Percentiles rank a stretch among this genome's conserved stretches.
Conservation (phyloP, 495 filamentous ascomycete genomes). For the Xylona heveae region DNA sequence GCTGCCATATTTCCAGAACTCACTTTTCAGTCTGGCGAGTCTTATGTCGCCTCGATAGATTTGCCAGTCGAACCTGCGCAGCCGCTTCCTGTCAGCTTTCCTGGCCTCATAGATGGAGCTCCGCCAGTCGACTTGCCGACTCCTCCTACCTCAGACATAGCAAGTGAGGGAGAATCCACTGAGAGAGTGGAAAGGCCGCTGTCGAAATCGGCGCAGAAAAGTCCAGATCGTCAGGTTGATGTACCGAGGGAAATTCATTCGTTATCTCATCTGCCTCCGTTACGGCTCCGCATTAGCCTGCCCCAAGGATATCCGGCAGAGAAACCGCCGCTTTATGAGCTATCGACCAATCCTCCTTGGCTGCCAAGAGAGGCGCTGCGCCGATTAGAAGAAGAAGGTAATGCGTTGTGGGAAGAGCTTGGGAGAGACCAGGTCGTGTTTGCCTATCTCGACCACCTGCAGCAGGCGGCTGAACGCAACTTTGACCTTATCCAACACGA, state of each 20-base stretch:
- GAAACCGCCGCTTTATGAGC: conserved; percentile 38
- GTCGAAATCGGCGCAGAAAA: conserved; percentile 7
- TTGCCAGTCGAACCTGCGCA: conserved; percentile 47
- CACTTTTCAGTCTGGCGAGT: conserved; percentile 30
- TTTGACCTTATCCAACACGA: conserved; percentile 45
- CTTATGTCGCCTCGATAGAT: conserved; percentile 45
- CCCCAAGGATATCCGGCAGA: conserved; percentile 56
- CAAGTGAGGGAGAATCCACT: not conserved
- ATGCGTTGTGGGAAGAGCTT: conserved; percentile 60
- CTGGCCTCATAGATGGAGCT: conserved; percentile 24
- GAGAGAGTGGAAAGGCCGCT: conserved; percentile 7
- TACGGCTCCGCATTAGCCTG: conserved; percentile 45
- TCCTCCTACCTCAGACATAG: conserved; percentile 22
- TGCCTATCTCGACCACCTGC: conserved; percentile 69
- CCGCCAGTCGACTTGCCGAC: conserved; percentile 18
- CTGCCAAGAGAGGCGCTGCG: conserved; percentile 33
- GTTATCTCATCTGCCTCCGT: conserved; percentile 55
- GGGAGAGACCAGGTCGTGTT: conserved; percentile 60
- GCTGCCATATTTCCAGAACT: conserved; percentile 82
- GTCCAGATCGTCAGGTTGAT: conserved; percentile 3
- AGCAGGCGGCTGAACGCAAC: conserved; percentile 52
- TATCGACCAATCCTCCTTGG: conserved; percentile 52
- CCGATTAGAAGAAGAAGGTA: conserved; percentile 36
- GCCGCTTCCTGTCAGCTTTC: conserved; percentile 50
- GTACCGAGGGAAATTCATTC: conserved; percentile 30